Base-by-base conservation (phyloP, 768 basidiomycete species). In the Phanerodontia chrysosporium region DNA sequence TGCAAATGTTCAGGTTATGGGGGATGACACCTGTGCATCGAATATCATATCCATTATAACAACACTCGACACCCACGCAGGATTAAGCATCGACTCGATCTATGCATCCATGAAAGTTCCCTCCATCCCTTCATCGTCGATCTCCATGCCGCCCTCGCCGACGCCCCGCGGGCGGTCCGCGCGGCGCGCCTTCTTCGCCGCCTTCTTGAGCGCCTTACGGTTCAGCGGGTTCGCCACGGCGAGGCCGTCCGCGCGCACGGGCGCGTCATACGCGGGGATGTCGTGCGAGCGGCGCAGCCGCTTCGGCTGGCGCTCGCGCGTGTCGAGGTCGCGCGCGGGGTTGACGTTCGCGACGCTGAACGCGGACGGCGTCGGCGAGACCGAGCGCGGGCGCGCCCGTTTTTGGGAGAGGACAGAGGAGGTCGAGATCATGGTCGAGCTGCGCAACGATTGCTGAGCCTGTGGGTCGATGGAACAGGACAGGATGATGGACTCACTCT, bases 101-200 rank as follows among this genome's bases (percentile, higher is more conserved):
- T 21, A 51, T 29, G 3, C 49, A 10, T 28, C 49, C 49, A 62
- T 29, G 49, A 69, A 65, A 2, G 64, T 66, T 16, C 54, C 58
- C 48, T 39, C 52, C 45, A 64, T 49, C 7, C 61, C 65, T 36
- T 61, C 69, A 27, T 68, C 69, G 30, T 72, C 71, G 14, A 75
- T 65, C 30, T 73, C 73, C 77, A 78, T 74, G 5, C 68, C 65
- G 0, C 57, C 49, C 21, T 51, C 56, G 49, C 55, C 65, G 10
- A 49, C 6, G 22, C 24, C 55, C 9, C 49, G 10, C 54, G 72
- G 71, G 35, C 75, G 75, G 42, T 76, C 78, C 4, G 80, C 79
- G 68, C 83, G 83, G 65, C 83, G 76, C 36, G 80, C 82, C 63
- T 76, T 75, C 75, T 89, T 90, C 49, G 82, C 80, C 46, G 84